Evolutionary conservation across 164 flowering plant species (phyloP).

Genomic region (Vitis riparia): DNA sequence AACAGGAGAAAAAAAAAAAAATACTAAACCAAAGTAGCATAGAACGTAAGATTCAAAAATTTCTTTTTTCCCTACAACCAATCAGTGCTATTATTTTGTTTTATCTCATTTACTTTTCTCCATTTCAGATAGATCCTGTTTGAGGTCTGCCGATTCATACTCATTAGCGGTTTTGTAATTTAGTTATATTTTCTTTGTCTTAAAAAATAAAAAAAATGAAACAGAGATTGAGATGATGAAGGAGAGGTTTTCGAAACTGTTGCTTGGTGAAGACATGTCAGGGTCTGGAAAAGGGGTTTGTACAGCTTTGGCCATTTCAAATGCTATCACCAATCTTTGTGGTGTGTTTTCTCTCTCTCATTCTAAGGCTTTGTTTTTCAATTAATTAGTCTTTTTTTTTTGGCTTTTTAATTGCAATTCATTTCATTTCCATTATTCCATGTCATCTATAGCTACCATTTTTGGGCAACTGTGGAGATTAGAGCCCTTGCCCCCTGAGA

Average conservation of each 20-base stretch:
- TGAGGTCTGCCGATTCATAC: not conserved
- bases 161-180: not conserved
- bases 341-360: constrained; percentile 40
- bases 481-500: constrained; percentile 74
- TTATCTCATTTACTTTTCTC: not conserved
- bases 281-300: constrained; percentile 93
- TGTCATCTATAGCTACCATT: constrained; percentile 58
- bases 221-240: constrained; percentile 88
- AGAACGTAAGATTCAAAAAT: too few relatives aligned
- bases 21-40: too few relatives aligned
- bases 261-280: constrained; percentile 99
- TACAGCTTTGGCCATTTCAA: constrained; percentile 81
- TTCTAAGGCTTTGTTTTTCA: not conserved
- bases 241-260: constrained; percentile 84
- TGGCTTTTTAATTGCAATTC: not conserved
- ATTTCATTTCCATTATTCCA: not conserved
- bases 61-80: not conserved
- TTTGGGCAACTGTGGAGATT: constrained; percentile 97
- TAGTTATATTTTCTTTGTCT: not conserved
- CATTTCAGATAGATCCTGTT: not conserved
- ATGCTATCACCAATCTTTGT: constrained; percentile 88
- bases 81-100: not conserved
- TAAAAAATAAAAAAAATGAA: not conserved
- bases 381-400: not conserved
- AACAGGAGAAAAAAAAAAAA: too few relatives aligned